Evolutionary conservation across 2,329 filamentous ascomycete species (phyloP), one percentile per base, ranked within the genome.

Genomic region (Trichoderma oligosporum): DNA sequence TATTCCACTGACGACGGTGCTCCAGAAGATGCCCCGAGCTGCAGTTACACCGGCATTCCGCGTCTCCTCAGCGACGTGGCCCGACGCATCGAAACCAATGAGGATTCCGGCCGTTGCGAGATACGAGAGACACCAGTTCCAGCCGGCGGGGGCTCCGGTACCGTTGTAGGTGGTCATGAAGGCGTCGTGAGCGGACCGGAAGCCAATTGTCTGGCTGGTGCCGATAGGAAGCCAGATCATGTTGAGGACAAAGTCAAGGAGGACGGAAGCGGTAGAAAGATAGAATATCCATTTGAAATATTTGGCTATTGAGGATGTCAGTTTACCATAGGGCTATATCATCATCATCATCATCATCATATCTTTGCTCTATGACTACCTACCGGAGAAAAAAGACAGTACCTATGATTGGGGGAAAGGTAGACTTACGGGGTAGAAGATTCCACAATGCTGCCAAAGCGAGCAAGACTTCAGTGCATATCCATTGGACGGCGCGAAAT

Each of bases 91-190:
- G 54, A 83, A 84, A 1, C 82, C 82, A 51, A 85, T 83, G 56
- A 85, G 64, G 38, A 84, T 78, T 38, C 82, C 82, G 7, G 82
- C 82, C 1, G 82, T 84, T 1, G 82, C 81, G 24, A 82, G 76
- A 66, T 82, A 85, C 4, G 80, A 82, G 3, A 85, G 73, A 68
- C 82, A 83, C 82, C 82, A 84, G 64, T 85, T 84, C 82, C 82
- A 84, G 2, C 76, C 81, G 1, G 76, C 72, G 0, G 82, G 79
- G 1, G 78, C 78, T 9, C 78, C 78, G 9, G 78, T 81, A 1
- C 77, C 78, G 57, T 85, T 85, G 64, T 83, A 83, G 0, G 81
- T 84, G 11, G 80, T 76, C 71, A 83, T 79, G 65, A 85, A 84
- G 7, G 82, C 82, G 59, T 83, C 81, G 33, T 82, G 73, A 0